These are phyloP conservation scores for Conidiobolus incongruus DNA, from an alignment of 371 early-diverging fungal genomes.

Conservation along the genomic window DNA sequence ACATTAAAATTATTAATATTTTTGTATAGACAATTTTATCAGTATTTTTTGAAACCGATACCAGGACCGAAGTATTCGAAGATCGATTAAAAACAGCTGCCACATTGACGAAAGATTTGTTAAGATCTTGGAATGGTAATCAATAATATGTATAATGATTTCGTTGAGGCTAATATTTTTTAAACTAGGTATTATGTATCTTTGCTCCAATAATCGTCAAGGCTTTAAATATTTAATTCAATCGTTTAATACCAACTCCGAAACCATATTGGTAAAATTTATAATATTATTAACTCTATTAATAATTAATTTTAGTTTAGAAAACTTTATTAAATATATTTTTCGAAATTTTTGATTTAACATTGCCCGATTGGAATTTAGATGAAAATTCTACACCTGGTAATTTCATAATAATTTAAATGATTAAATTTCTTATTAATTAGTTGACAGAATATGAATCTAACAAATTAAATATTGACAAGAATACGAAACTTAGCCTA, in stretches of 20 bases:
- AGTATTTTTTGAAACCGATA: slow-evolving; percentile 45
- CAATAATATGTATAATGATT: too few species aligned
- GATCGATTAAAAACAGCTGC: slow-evolving; percentile 39
- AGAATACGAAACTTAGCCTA: slow-evolving; percentile 30
- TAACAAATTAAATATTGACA: too few species aligned
- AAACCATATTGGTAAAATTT: too few species aligned
- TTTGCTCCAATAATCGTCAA: slow-evolving; percentile 46
- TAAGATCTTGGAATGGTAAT: slow-evolving; percentile 55
- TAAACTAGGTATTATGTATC: slow-evolving; percentile 26
- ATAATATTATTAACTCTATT: too few species aligned
- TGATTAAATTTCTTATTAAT: too few species aligned
- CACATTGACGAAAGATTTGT: slow-evolving; percentile 26
- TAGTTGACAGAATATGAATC: too few species aligned
- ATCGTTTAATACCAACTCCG: too few species aligned
- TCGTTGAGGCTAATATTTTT: too few species aligned
- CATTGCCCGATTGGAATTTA: slow-evolving; percentile 33
- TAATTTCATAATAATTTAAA: too few species aligned
- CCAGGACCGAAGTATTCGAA: slow-evolving; percentile 26
- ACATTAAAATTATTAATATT: too few species aligned
- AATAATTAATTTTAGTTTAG: slow-evolving; percentile 15
- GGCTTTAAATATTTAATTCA: too few species aligned
- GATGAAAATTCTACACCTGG: too few species aligned
- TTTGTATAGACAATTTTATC: slow-evolving; percentile 38
- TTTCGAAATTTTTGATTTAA: slow-evolving; percentile 49
- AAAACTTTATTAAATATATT: slow-evolving; percentile 52